These are phyloP conservation scores for Cladophialophora bantiana DNA, from an alignment of 2,329 filamentous ascomycete species.

Conservation along the genomic window DNA sequence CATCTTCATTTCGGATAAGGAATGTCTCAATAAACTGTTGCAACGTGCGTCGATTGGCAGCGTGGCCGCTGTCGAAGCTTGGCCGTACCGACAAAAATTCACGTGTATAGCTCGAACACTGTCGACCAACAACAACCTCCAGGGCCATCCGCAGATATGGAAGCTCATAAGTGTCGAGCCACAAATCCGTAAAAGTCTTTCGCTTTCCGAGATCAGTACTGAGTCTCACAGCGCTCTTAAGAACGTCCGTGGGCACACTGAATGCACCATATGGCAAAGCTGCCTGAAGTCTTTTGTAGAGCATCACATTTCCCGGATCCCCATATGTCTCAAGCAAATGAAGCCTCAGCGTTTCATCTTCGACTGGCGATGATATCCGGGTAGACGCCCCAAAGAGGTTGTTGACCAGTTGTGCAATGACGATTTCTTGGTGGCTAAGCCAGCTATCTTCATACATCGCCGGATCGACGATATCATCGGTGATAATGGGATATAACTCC, in stretches of 20 bases:
- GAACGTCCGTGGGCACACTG: slow-evolving; percentile 61
- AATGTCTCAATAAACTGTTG: slow-evolving; percentile 64
- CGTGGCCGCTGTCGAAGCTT: slow-evolving; percentile 11
- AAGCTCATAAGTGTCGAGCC: slow-evolving; percentile 65
- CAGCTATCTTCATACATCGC: slow-evolving; percentile 69
- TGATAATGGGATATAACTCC: slow-evolving; percentile 59
- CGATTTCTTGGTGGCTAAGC: slow-evolving; percentile 67
- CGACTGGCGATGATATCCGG: slow-evolving; percentile 43
- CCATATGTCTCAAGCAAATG: slow-evolving; percentile 63
- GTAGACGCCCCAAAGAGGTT: slow-evolving; percentile 52
- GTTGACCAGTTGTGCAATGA: slow-evolving; percentile 67
- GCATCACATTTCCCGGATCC: slow-evolving; percentile 55
- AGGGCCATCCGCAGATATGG: slow-evolving; percentile 59
- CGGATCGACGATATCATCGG: slow-evolving; percentile 62
- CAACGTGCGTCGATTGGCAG: slow-evolving; percentile 42
- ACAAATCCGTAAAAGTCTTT: slow-evolving; percentile 64
- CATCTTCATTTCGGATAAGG: slow-evolving; percentile 62
- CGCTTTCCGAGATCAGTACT: slow-evolving; percentile 65
- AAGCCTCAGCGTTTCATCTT: slow-evolving; percentile 51
- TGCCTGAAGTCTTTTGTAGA: slow-evolving; percentile 65
- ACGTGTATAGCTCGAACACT: slow-evolving; percentile 10
- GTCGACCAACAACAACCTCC: slow-evolving; percentile 66
- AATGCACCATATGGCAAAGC: slow-evolving; percentile 65
- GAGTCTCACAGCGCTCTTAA: slow-evolving; percentile 53
- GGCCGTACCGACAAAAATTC: slow-evolving; percentile 11